Evolutionary conservation across 2,329 filamentous ascomycete species (phyloP).

Genomic region (Boeremia exigua): DNA sequence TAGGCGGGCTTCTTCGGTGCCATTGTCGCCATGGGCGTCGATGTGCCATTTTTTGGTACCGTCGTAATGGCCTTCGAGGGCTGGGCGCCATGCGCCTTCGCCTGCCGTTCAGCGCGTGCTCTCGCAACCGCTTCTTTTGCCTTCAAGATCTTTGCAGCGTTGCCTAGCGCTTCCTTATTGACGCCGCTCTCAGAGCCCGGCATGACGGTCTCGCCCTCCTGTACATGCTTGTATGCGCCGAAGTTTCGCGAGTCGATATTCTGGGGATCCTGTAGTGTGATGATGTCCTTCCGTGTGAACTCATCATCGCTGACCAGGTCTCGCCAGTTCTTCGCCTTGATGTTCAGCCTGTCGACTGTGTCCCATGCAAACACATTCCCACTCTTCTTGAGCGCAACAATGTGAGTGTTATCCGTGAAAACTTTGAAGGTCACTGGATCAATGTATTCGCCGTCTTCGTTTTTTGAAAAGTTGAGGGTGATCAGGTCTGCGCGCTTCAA

Average conservation of each 20-base stretch:
- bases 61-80: constrained; percentile 28
- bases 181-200: constrained; percentile 72
- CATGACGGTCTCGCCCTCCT: constrained; percentile 81
- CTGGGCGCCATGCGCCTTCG: constrained; percentile 41
- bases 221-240: constrained; percentile 85
- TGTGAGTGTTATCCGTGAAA: constrained; percentile 96
- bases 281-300: constrained; percentile 89
- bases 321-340: constrained; percentile 95
- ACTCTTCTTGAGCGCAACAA: constrained; percentile 83
- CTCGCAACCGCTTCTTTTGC: constrained; percentile 94
- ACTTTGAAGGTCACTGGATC: constrained; percentile 98
- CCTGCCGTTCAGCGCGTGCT: constrained; percentile 74
- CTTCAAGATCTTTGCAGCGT: constrained; percentile 80
- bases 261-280: constrained; percentile 94
- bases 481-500: constrained; percentile 84
- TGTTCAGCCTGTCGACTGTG: constrained; percentile 91
- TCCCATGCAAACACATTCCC: constrained; percentile 98
- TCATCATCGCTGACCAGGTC: constrained; percentile 87
- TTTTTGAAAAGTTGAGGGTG: constrained; percentile 89
- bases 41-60: constrained; percentile 27
- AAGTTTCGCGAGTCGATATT: constrained; percentile 83
- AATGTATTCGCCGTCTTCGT: constrained; percentile 88
- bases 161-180: constrained; percentile 80
- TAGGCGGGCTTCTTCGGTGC: constrained; percentile 55
- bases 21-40: constrained; percentile 35